Base-by-base conservation (phyloP, 2,329 filamentous ascomycete genomes). In the Verticillium dahliae region DNA sequence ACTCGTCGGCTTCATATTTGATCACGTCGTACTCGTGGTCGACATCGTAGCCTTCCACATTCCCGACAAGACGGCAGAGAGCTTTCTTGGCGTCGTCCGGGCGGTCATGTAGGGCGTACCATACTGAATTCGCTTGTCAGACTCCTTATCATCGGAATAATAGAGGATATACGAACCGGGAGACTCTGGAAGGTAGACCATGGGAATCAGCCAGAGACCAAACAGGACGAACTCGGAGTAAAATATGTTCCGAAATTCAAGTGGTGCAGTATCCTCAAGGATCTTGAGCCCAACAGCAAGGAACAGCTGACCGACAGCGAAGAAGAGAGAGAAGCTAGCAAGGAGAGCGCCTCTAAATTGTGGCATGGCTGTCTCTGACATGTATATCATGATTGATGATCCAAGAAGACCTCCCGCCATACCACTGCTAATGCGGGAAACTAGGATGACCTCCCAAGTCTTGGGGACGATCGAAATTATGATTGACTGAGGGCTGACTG, bases 1-100 rank as follows among this genome's bases (percentile, higher is more conserved):
- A 56, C 56, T 62, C n/a, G 18, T 61, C 0, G 60, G 61, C n/a
- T 60, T 69, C 67, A 56, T 64, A 64, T n/a, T 55, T 55, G 15
- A 67, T 60, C 15, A 67, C 64, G 1, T 65, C 60, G 50, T 67
- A 69, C 56, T 69, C 67, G 31, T 63, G 63, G 11, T 68, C 65
- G 39, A 69, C 18, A 55, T 59, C 58, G 58, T 54, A 59, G n/a
- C 58, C 61, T 2, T 65, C 57, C 13, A 62, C 61, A 6, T 56
- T 34, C 1, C 61, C 63, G 18, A 63, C 39, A 1, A 59, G 58
- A 6, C 27, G 22, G 14, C 58, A 41, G 1, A 68, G 59, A 0
- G 63, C 61, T 31, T 66, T 67, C 27, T 67, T 67, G 6, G 58
- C 65, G 15, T 68, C 62, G 0, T 63, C 63, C 31, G 41, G 31